Base-by-base conservation (phyloP, 495 filamentous ascomycete genomes). In the Penicillium waksmanii region DNA sequence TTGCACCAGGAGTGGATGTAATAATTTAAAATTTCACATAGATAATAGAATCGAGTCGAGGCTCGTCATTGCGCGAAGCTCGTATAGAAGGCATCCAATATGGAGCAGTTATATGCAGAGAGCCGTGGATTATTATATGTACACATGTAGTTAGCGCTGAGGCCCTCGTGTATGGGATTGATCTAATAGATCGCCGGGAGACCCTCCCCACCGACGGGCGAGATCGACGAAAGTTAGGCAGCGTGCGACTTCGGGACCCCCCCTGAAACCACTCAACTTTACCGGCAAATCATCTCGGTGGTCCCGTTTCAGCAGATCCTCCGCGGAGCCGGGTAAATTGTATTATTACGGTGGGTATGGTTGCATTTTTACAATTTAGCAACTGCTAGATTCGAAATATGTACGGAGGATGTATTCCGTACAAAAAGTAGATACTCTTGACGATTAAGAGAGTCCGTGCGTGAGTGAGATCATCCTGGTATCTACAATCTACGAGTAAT, bases 1-100 rank as follows among this genome's bases (percentile, higher is more conserved):
- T 55, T 82, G 46, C 62, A 72, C 52, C 73, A 68, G 12, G 76
- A 82, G 64, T 80, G 72, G 73, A 68, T 72, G 52, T 52, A 52
- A 61, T 70, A 46, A 27, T 27, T n/a, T 10, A 13, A 12, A 25
- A 13, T 38, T 48, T 13, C 10, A 9, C 8, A 48, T 48, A 48
- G 46, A 44, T 1, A 48, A 48, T 31, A 48, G 19, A 48, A 27
- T 46, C 6, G 15, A 21, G 27, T 31, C 27, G 1, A 31, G 27
- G 6, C 27, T 31, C 27, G 3, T 31, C 3, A 31, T 31, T 31
- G 27, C 6, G 27, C 27, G 27, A 31, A 9, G 27, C 27, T 31
- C 27, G 27, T 31, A 31, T 31, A 31, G 27, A 31, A 31, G 27
- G 27, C 27, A 31, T 31, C 27, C 5, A 31, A 31, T 7, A 31